Evolutionary conservation across 371 early-diverging fungal species (phyloP).

Genomic region (Zychaea mexicana): DNA sequence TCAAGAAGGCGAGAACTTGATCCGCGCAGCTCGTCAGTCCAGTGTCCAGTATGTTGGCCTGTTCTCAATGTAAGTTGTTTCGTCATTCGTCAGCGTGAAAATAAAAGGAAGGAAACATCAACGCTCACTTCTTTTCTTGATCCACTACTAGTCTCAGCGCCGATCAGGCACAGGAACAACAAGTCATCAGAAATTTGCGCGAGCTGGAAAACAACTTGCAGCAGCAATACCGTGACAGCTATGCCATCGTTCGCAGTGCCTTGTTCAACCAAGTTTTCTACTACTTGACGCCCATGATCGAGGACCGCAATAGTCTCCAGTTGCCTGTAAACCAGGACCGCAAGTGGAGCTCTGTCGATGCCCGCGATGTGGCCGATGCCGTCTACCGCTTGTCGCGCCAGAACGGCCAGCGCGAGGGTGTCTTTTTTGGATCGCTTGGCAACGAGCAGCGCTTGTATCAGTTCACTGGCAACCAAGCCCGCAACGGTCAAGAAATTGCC

Average conservation of each 20-base stretch:
- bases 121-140: no score
- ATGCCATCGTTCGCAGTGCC: constrained; percentile 27
- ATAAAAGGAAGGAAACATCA: no score
- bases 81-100: background rate
- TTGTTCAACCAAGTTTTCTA: constrained; percentile 36
- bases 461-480: constrained; percentile 22
- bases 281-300: constrained; percentile 34
- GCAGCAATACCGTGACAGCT: constrained; percentile 23
- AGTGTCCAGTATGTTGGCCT: constrained; percentile 29
- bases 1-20: constrained; percentile 33
- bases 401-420: constrained; percentile 7
- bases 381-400: constrained; percentile 22
- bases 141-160: constrained; percentile 1
- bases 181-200: constrained; percentile 17
- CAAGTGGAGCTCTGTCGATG: constrained; percentile 33
- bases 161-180: constrained; percentile 12
- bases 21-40: constrained; percentile 23
- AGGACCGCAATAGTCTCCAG: constrained; percentile 22
- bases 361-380: constrained; percentile 38
- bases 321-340: constrained; percentile 30
- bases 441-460: constrained; percentile 24
- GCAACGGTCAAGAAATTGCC: constrained; percentile 24
- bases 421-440: background rate
- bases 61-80: constrained; percentile 39
- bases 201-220: constrained; percentile 33